Evolutionary conservation across 140 eudicot genomes (phyloP), one percentile per base, ranked within the genome.

Genomic region (Senecio squalidus): DNA sequence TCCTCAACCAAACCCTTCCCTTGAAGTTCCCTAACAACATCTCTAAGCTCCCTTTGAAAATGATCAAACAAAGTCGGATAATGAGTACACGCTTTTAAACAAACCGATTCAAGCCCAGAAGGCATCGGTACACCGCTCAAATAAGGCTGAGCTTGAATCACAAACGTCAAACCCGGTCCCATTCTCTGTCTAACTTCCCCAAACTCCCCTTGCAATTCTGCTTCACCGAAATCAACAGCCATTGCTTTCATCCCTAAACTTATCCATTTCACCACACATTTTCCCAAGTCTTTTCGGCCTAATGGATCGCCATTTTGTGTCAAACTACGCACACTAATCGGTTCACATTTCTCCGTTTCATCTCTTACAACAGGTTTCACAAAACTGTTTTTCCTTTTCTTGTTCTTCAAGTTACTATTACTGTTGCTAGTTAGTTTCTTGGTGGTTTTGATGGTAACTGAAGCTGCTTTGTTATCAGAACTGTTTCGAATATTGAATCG

Each of bases 81-180:
- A 63, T 90, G 97, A 10, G 97, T 79, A 66, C 94, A 80, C n/a
- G 94, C 84, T 84, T 90, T 90, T 45, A 90, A 80, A 54, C 97
- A 90, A 28, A 83, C 76, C 25, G 87, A 80, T 64, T 90, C 97
- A 16, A 80, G 68, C 18, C 97, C 95, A n/a, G 61, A 33, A 1
- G 97, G 97, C 97, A 90, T 90, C 5, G 97, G 95, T 2, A 85
- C 60, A 9, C 95, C 89, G 41, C 74, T 81, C 29, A 90, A 82
- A 41, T 85, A 90, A 21, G 95, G 97, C 73, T 90, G 97, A 53
- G 95, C 95, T 69, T 82, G 94, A 8, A 86, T 90, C 4, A 90
- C 83, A 67, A 90, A 90, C 0, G 95, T 90, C 4, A 90, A 60
- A n/a, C 95, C 97, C 1, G 97, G 95, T 0, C 94, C 97, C 97